phyloP scores from a whole-genome alignment of 140 eudicot genomes.

The Senecio squalidus region DNA sequence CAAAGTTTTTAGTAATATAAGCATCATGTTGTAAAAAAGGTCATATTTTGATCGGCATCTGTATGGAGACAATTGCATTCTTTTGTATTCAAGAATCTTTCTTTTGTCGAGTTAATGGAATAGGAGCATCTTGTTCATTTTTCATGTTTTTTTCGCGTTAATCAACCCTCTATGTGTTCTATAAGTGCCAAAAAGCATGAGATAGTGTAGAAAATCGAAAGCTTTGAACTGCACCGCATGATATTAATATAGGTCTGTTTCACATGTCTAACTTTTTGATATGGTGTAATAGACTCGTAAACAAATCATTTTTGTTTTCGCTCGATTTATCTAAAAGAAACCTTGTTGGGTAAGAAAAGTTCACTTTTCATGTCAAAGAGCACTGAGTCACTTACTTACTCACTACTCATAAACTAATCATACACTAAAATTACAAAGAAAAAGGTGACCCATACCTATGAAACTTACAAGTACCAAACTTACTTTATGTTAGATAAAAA shows the following conservation, averaged over 20 bases:
- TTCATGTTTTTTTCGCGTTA: background rate
- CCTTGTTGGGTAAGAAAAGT: constrained; percentile 27
- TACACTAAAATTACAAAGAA: constrained; percentile 9
- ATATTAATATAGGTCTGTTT: background rate
- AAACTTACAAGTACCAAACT: constrained; percentile 12
- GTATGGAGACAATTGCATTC: constrained; percentile 18
- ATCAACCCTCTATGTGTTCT: no score
- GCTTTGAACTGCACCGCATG: background rate
- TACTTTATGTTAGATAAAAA: constrained; percentile 19
- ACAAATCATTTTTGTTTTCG: background rate
- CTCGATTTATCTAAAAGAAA: constrained; percentile 4
- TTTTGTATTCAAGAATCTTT: constrained; percentile 22
- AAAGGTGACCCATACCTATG: constrained; percentile 26
- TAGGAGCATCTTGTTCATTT: background rate
- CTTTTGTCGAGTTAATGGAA: constrained; percentile 14
- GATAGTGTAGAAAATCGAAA: background rate
- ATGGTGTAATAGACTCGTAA: background rate
- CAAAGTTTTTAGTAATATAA: constrained; percentile 24
- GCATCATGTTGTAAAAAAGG: constrained; percentile 29
- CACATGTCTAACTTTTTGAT: background rate
- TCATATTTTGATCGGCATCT: background rate
- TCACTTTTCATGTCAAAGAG: constrained; percentile 18
- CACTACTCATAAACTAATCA: constrained; percentile 23
- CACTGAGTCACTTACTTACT: no score
- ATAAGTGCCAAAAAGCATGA: background rate